These are phyloP conservation scores for Hydnomerulius pinastri DNA, from an alignment of 768 basidiomycete species.

Conservation along the genomic window DNA sequence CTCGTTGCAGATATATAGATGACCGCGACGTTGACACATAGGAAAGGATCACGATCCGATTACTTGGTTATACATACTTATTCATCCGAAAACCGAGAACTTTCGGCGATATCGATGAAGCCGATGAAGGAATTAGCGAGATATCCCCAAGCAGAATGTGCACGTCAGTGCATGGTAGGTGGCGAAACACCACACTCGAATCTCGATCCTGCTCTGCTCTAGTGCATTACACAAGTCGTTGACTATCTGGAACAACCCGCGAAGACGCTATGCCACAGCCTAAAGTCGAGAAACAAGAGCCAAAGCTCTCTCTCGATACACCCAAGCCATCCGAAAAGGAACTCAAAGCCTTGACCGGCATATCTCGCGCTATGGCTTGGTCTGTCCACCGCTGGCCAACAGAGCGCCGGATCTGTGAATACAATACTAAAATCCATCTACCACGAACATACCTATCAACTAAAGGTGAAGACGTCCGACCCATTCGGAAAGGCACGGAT, in stretches of 20 bases:
- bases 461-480: constrained; percentile 37
- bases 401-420: constrained; percentile 33
- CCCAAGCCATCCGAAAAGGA: constrained; percentile 9
- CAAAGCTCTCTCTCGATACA: background rate
- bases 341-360: constrained; percentile 23
- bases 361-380: constrained; percentile 40
- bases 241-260: background rate
- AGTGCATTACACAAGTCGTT: background rate
- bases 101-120: constrained; percentile 2
- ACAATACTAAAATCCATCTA: constrained; percentile 37
- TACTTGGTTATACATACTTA: too few relatives aligned
- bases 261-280: background rate
- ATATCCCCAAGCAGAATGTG: background rate
- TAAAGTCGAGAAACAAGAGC: constrained; percentile 7
- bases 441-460: constrained; percentile 41
- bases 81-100: constrained; percentile 10
- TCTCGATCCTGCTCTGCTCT: background rate
- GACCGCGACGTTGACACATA: too few relatives aligned
- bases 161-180: too few relatives aligned
- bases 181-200: background rate
- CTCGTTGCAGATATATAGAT: too few relatives aligned
- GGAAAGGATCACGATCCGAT: too few relatives aligned
- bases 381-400: constrained; percentile 42
- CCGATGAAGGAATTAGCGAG: background rate
- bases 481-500: constrained; percentile 34